Conservation (phyloP, 768 basidiomycete species). For the Lactarius deliciosus region DNA sequence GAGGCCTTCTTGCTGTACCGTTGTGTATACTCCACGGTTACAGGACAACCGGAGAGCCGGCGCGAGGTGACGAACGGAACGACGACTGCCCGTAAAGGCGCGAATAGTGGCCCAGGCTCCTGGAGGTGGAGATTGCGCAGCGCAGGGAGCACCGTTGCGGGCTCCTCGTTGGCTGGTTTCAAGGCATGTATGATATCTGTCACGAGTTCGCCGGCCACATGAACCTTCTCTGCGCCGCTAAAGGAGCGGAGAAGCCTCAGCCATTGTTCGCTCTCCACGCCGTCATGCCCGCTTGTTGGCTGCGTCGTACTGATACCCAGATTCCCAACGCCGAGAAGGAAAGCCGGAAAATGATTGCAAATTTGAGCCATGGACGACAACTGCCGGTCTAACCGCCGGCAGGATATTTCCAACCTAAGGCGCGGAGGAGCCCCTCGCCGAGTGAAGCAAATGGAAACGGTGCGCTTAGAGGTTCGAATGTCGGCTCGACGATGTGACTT, state of each 20-base stretch:
- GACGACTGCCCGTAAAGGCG: neutral
- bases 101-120: neutral
- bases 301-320: neutral
- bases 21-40: slow-evolving; percentile 3
- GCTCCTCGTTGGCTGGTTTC: neutral
- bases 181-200: neutral
- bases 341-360: neutral
- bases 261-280: neutral
- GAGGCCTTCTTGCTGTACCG: neutral
- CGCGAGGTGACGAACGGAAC: neutral
- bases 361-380: neutral
- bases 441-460: neutral
- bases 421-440: neutral
- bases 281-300: neutral
- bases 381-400: slow-evolving; percentile 1
- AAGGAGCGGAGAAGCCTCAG: neutral
- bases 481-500: slow-evolving; percentile 3
- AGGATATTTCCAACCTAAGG: neutral
- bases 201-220: neutral
- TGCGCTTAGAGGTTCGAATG: neutral
- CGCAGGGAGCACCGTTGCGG: neutral
- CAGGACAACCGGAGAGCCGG: neutral
- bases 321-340: neutral
- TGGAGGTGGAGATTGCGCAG: neutral
- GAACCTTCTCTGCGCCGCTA: neutral